Evolutionary conservation across 768 basidiomycete species (phyloP).

Genomic region (Rhodosporidiobolus odoratus): DNA sequence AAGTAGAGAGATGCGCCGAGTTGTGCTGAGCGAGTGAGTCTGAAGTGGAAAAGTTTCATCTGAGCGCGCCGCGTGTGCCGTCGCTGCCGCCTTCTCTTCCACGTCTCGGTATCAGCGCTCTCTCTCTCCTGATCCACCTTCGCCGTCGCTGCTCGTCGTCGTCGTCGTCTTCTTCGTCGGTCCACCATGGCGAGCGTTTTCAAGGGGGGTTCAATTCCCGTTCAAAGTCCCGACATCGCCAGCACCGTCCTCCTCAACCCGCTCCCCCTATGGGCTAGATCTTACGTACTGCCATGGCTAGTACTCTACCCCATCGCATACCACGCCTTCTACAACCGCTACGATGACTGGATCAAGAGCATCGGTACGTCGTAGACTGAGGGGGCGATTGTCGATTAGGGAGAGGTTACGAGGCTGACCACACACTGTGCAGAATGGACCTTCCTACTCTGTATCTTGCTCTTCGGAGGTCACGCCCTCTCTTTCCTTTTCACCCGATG

Average conservation of each 20-base stretch:
- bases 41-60: too few species aligned
- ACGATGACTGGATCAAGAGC: conserved; percentile 76
- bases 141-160: too few species aligned
- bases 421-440: conserved; percentile 76
- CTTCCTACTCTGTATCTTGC: conserved; percentile 78
- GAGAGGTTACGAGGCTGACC: conserved; percentile 23
- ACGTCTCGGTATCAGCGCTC: too few species aligned
- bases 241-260: conserved; percentile 13
- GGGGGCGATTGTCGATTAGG: conserved; percentile 25
- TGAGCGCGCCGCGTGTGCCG: too few species aligned
- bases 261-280: conserved; percentile 43
- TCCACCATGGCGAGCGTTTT: not conserved
- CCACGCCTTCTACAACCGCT: conserved; percentile 85
- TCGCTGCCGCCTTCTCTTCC: too few species aligned
- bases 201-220: conserved; percentile 1
- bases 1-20: too few species aligned
- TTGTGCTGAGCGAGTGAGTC: too few species aligned
- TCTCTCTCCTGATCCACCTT: too few species aligned
- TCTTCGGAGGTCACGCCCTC: conserved; percentile 82
- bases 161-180: too few species aligned
- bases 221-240: conserved; percentile 22
- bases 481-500: conserved; percentile 87
- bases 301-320: conserved; percentile 48
- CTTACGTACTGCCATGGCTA: conserved; percentile 49
- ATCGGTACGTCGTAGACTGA: conserved; percentile 22